Conservation (phyloP, 345 rosid species). For the Dovyalis caffra region DNA sequence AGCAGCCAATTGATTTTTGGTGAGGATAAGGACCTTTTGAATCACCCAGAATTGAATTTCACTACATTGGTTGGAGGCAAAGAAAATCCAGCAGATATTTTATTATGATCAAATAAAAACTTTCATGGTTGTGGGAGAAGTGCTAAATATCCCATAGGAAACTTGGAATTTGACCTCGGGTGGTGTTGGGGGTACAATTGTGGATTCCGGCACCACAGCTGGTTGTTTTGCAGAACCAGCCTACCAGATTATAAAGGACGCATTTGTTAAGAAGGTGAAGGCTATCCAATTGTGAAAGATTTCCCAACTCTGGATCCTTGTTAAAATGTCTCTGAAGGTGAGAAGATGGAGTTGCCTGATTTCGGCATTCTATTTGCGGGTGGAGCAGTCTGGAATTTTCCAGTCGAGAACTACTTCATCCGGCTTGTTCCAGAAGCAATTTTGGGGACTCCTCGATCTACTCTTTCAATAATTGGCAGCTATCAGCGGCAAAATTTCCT, state of each 20-base stretch:
- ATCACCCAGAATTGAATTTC: constrained; percentile 60
- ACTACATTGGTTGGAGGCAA: constrained; percentile 60
- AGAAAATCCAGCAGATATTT: constrained; percentile 55
- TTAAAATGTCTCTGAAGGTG: constrained; percentile 73
- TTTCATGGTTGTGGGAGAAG: constrained; percentile 58
- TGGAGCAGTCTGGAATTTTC: constrained; percentile 89
- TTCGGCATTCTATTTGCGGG: constrained; percentile 65
- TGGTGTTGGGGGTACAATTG: constrained; percentile 80
- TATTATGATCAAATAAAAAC: constrained; percentile 77
- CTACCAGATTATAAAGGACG: constrained; percentile 54
- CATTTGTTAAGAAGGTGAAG: constrained; percentile 56
- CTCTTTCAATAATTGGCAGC: constrained; percentile 82
- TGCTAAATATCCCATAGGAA: constrained; percentile 58
- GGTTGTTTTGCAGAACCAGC: constrained; percentile 73
- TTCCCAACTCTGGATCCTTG: constrained; percentile 72
- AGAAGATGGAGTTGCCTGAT: constrained; percentile 61
- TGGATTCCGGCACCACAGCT: constrained; percentile 77
- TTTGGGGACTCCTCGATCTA: constrained; percentile 71
- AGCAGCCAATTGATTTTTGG: constrained; percentile 89
- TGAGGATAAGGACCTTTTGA: constrained; percentile 56
- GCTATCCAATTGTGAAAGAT: constrained; percentile 50
- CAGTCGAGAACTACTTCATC: constrained; percentile 77
- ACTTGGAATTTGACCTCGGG: constrained; percentile 63
- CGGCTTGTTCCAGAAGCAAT: constrained; percentile 58
- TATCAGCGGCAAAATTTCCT: constrained; percentile 91